Evolutionary conservation across 73 alveolate species (phyloP).

Genomic region (Effrenium voratum): DNA sequence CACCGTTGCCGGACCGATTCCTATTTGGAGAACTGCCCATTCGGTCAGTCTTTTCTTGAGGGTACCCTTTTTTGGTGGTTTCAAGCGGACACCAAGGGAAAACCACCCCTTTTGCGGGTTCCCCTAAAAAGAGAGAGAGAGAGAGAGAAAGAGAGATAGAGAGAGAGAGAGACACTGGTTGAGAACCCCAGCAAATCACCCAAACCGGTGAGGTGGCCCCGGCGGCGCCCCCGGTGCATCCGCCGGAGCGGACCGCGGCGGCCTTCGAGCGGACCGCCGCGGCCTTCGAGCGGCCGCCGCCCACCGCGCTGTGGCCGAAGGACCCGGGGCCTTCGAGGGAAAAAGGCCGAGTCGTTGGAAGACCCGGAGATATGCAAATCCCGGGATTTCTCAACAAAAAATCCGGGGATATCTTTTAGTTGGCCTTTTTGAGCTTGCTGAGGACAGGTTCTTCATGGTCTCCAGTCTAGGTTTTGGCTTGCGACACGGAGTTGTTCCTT

Average conservation of each 20-base stretch:
- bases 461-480: neutral
- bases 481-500: no score
- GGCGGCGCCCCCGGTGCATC: neutral
- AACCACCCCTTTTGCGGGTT: no score
- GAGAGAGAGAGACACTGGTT: no score
- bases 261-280: neutral
- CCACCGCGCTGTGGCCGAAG: constrained; percentile 50
- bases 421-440: neutral
- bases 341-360: neutral
- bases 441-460: neutral
- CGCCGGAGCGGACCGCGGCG: neutral
- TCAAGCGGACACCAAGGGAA: no score
- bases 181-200: no score
- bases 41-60: no score
- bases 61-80: no score
- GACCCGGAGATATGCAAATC: neutral
- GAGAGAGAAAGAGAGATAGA: no score
- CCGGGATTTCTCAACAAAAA: neutral
- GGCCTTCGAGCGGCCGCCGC: neutral
- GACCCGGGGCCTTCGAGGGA: neutral
- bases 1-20: no score
- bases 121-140: no score
- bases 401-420: neutral
- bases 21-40: no score
- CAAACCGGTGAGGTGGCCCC: no score